Conservation (phyloP, 2,329 filamentous ascomycete species). For the Epicoccum nigrum region DNA sequence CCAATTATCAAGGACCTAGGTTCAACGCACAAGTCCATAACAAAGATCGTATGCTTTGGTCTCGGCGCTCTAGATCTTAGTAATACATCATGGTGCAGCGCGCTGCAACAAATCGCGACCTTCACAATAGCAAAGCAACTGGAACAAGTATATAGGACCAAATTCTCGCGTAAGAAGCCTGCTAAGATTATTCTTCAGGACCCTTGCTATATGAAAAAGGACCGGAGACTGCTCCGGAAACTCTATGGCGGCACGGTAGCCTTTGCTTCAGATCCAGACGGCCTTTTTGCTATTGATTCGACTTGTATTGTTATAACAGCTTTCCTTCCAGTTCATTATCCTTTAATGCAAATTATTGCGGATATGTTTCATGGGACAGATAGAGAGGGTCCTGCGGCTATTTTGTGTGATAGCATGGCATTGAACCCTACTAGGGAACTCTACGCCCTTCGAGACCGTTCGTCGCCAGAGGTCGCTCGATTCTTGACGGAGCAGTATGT, state of each 20-base stretch:
- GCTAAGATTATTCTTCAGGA: conserved; percentile 26
- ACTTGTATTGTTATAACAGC: conserved; percentile 22
- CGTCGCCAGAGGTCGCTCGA: background rate
- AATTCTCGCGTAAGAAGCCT: background rate
- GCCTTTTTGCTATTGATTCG: conserved; percentile 23
- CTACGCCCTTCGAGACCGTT: conserved; percentile 3
- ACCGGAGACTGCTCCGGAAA: conserved; percentile 4
- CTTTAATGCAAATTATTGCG: conserved; percentile 26
- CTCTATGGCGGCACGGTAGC: background rate
- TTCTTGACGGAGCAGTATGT: conserved; percentile 4
- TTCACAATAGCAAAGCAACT: conserved; percentile 20
- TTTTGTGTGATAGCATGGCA: conserved; percentile 11
- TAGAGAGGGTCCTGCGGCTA: conserved; percentile 9
- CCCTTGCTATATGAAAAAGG: conserved; percentile 20
- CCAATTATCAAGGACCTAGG: background rate
- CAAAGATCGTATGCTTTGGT: conserved; percentile 23
- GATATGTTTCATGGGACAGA: conserved; percentile 10
- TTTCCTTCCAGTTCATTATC: conserved; percentile 18
- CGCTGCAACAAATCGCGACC: conserved; percentile 22
- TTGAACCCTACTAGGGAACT: background rate
- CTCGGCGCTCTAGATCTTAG: conserved; percentile 11
- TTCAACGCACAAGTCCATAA: background rate
- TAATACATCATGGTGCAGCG: conserved; percentile 3
- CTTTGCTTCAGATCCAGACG: conserved; percentile 24
- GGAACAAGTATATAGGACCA: background rate